A percentile compares a stretch with the other conserved stretches of the same genome.
Evolutionary conservation across 2,329 filamentous ascomycete species (phyloP).

Genomic region (Penicillium sp.): DNA sequence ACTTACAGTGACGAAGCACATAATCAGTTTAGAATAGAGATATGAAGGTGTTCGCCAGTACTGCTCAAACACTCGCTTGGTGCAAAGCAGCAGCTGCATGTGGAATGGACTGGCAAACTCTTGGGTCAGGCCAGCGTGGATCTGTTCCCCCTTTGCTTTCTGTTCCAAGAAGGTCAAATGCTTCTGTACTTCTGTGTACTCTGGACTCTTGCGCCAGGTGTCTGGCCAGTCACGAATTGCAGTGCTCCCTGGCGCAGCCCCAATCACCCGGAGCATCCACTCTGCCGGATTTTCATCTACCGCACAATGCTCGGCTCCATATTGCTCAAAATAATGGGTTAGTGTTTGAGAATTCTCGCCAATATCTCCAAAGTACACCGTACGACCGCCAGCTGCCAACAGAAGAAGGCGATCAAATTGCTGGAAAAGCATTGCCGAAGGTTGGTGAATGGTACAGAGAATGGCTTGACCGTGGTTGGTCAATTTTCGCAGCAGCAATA

Average conservation of each 20-base stretch:
- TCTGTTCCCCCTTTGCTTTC: not conserved
- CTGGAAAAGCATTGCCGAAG: slow-evolving; percentile 86
- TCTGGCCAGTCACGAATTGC: not conserved
- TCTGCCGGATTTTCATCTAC: not conserved
- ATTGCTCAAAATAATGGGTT: slow-evolving; percentile 59
- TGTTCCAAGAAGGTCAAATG: not conserved
- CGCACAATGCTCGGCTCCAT: slow-evolving; percentile 51
- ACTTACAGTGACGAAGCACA: not conserved
- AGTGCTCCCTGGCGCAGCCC: not conserved
- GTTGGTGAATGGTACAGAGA: slow-evolving; percentile 91
- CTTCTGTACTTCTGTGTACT: not conserved
- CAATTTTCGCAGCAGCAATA: slow-evolving; percentile 79
- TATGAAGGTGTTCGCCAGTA: not conserved
- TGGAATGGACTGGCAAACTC: not conserved
- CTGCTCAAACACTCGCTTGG: not conserved
- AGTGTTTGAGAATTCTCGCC: not conserved
- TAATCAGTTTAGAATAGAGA: not conserved
- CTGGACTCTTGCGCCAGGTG: not conserved
- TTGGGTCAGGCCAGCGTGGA: not conserved
- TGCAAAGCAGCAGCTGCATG: not conserved
- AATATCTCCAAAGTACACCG: slow-evolving; percentile 65
- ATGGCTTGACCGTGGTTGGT: slow-evolving; percentile 84
- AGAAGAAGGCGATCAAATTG: slow-evolving; percentile 68
- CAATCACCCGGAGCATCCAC: not conserved
- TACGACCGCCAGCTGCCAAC: slow-evolving; percentile 60